These are phyloP conservation scores for Pseudonitzschia multiseries DNA, from an alignment of 108 stramenopile genomes.

Conservation along the genomic window DNA sequence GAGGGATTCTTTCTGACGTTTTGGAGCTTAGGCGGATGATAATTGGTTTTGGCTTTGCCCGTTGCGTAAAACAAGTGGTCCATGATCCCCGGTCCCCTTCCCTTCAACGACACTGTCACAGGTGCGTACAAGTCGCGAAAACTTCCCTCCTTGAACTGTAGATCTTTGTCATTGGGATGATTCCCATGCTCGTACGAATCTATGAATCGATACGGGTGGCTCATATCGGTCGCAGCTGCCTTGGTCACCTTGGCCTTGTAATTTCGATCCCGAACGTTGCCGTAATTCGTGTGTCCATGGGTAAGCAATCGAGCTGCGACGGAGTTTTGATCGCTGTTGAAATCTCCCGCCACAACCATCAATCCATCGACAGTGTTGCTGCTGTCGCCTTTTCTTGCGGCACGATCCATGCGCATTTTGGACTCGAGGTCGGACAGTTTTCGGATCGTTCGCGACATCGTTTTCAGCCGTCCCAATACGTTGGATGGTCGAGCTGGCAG, in stretches of 20 bases:
- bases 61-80: slow-evolving; percentile 46
- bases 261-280: slow-evolving; percentile 43
- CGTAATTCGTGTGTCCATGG: slow-evolving; percentile 30
- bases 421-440: slow-evolving; percentile 14
- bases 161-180: neutral
- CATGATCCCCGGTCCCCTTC: slow-evolving; percentile 50
- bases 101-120: slow-evolving; percentile 44
- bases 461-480: slow-evolving; percentile 36
- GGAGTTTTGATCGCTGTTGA: slow-evolving; percentile 44
- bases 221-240: slow-evolving; percentile 33
- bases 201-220: slow-evolving; percentile 40
- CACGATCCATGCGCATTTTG: neutral
- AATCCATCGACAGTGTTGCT: slow-evolving; percentile 28
- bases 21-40: neutral
- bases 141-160: neutral
- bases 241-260: slow-evolving; percentile 47
- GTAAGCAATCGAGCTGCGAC: slow-evolving; percentile 28
- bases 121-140: slow-evolving; percentile 34
- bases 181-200: slow-evolving; percentile 32
- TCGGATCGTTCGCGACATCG: slow-evolving; percentile 38
- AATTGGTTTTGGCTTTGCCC: neutral
- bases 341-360: slow-evolving; percentile 45
- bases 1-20: neutral
- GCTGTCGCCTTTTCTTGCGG: neutral
- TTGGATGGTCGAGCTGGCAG: slow-evolving; percentile 42